These are phyloP conservation scores for Nicotiana undulata DNA, from an alignment of 257 asterid species.

Conservation along the genomic window DNA sequence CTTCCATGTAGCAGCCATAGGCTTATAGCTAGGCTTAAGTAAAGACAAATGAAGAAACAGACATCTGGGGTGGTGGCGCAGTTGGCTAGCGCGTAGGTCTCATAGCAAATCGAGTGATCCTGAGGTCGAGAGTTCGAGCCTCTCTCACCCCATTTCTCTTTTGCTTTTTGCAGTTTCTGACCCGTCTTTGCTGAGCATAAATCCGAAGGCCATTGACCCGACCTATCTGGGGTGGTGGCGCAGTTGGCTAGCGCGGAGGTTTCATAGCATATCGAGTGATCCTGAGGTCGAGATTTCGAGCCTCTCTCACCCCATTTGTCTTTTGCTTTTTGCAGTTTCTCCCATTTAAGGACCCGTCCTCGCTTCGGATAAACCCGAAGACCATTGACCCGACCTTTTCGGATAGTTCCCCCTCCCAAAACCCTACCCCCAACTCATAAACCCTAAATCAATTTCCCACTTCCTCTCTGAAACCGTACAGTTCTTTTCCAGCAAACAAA, in stretches of 20 bases:
- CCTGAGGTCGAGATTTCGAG: background rate
- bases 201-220: too few relatives aligned
- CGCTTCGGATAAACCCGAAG: too few relatives aligned
- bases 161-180: background rate
- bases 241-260: conserved; percentile 99
- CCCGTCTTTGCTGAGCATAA: too few relatives aligned
- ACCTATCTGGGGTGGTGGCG: conserved; percentile 78
- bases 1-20: too few relatives aligned
- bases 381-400: background rate
- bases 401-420: background rate
- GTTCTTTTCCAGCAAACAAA: background rate
- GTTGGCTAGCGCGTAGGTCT: conserved; percentile 99
- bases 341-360: too few relatives aligned
- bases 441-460: background rate
- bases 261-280: conserved; percentile 46
- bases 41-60: too few relatives aligned
- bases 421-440: background rate
- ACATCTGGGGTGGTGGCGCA: conserved; percentile 89
- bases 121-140: background rate
- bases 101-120: conserved; percentile 34
- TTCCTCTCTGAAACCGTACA: background rate
- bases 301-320: background rate
- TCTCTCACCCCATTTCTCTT: background rate
- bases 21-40: too few relatives aligned
- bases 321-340: background rate